These are phyloP conservation scores for Cyclocybe cylindracea DNA, from an alignment of 768 basidiomycete genomes.

Conservation along the genomic window DNA sequence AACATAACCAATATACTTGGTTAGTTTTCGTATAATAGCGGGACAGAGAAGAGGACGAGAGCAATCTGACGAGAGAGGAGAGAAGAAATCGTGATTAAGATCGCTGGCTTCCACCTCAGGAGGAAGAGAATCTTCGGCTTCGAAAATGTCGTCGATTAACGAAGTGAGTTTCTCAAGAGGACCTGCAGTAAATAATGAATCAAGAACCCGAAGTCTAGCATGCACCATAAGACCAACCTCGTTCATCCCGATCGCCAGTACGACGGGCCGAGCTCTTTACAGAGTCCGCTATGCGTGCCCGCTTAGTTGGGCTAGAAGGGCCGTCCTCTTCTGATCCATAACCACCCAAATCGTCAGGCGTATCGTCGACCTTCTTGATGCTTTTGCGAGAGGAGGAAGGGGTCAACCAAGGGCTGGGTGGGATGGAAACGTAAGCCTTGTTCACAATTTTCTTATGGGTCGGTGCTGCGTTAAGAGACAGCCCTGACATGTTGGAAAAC, in stretches of 20 bases:
- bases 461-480: constrained; percentile 22
- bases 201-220: background rate
- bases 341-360: constrained; percentile 52
- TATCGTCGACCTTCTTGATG: constrained; percentile 27
- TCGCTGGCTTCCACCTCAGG: constrained; percentile 64
- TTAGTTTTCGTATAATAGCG: constrained; percentile 63
- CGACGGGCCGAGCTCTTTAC: constrained; percentile 54
- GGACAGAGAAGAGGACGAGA: constrained; percentile 63
- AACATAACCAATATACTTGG: constrained; percentile 66
- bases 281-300: constrained; percentile 28
- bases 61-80: constrained; percentile 54
- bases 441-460: constrained; percentile 37
- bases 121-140: constrained; percentile 68
- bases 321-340: constrained; percentile 57
- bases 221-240: constrained; percentile 44
- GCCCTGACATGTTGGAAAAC: constrained; percentile 13
- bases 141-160: constrained; percentile 84
- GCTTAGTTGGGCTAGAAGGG: constrained; percentile 32
- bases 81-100: constrained; percentile 65
- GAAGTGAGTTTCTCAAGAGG: constrained; percentile 77
- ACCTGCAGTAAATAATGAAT: constrained; percentile 32
- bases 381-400: constrained; percentile 39
- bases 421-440: constrained; percentile 47
- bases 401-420: constrained; percentile 47
- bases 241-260: constrained; percentile 76